Base-by-base conservation (phyloP, 2,329 filamentous ascomycete species). In the Onygena corvina region DNA sequence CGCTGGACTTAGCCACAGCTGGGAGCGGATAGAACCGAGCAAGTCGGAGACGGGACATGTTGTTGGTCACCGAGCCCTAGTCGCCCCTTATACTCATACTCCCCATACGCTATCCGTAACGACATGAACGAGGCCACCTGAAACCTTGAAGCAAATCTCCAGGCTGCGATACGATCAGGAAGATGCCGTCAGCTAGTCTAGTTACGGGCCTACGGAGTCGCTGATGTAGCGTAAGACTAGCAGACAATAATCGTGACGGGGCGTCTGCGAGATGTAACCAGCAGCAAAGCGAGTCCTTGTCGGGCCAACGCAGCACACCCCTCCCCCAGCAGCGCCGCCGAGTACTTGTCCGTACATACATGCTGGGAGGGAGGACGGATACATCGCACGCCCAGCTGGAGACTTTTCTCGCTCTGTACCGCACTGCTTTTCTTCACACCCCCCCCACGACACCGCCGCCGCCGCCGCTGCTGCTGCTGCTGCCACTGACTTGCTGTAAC, bases 231-330 rank as follows among this genome's bases (percentile, higher is more conserved):
- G 38, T 42, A 42, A 12, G 38, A 42, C 38, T 42, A 42, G 38
- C 38, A 42, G 38, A 25, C 38, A 42, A 42, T 42, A 42, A 42
- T 42, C 38, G 38, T 42, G 38, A 42, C 27, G 38, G 38, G 38
- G 38, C 38, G 38, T 42, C 25, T 25, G 38, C 20, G 27, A 42
- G 25, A 42, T 42, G 38, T 42, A 42, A 42, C 38, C 38, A 42
- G 38, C 38, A 42, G 27, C 21, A 40, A 40, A 31, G 29, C n/a
- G 9, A 31, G 38, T 42, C 38, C 38, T 42, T 42, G 38, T 46
- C 42, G 14, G 42, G 42, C 42, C 42, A 46, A 46, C 42, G 42
- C 42, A 31, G 7, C 30, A n/a, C 30, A 46, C 20, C 21, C 38
- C 38, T n/a, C 38, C 34, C 34, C 21, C 34, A 18, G 11, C 7